Evolutionary conservation across 2,329 filamentous ascomycete genomes (phyloP).

Genomic region (Cercospora sp.): DNA sequence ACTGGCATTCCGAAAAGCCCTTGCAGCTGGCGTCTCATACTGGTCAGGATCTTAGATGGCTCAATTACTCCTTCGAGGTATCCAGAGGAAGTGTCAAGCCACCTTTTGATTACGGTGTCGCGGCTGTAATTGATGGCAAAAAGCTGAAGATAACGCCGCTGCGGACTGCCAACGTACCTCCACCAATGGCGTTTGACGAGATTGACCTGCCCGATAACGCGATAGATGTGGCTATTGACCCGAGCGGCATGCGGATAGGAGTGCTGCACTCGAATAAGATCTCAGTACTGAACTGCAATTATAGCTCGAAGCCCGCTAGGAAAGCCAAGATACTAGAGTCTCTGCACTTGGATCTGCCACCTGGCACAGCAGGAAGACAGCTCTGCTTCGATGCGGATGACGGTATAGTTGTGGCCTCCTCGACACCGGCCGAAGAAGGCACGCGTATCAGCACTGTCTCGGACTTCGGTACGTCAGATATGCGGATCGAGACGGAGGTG

Average conservation of each 20-base stretch:
- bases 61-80: slow-evolving; percentile 68
- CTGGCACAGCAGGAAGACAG: slow-evolving; percentile 41
- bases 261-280: slow-evolving; percentile 68
- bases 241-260: slow-evolving; percentile 64
- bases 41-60: slow-evolving; percentile 23
- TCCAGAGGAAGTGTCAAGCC: slow-evolving; percentile 67
- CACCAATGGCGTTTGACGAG: slow-evolving; percentile 86
- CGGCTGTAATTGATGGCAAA: slow-evolving; percentile 82
- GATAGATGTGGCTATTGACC: slow-evolving; percentile 73
- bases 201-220: slow-evolving; percentile 62
- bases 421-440: slow-evolving; percentile 20
- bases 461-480: slow-evolving; percentile 19
- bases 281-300: slow-evolving; percentile 68
- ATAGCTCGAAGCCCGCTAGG: slow-evolving; percentile 53
- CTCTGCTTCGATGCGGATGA: slow-evolving; percentile 49
- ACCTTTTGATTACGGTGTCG: slow-evolving; percentile 54
- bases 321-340: slow-evolving; percentile 45
- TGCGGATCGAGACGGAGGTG: slow-evolving; percentile 13
- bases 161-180: slow-evolving; percentile 79
- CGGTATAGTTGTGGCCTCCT: slow-evolving; percentile 39
- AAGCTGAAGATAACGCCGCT: slow-evolving; percentile 82
- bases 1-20: slow-evolving; percentile 85
- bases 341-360: slow-evolving; percentile 20
- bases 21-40: slow-evolving; percentile 58
- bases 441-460: slow-evolving; percentile 19